A percentile compares a stretch with the other conserved stretches of the same genome.
phyloP scores from a whole-genome alignment of 1,284 basidiomycete genomes.

The Phellopilus nigrolimitatus region DNA sequence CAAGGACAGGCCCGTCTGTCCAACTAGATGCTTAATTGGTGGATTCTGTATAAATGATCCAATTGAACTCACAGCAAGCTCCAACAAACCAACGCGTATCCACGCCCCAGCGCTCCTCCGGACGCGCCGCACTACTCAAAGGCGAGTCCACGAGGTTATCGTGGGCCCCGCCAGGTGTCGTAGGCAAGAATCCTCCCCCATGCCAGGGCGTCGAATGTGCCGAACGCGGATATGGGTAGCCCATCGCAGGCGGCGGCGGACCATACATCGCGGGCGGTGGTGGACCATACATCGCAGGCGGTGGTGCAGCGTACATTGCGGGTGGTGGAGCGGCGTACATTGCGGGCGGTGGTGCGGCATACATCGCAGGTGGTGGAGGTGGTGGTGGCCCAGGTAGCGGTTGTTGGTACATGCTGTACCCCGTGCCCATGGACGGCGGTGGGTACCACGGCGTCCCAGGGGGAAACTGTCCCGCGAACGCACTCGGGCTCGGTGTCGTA shows the following conservation, averaged over 20 bases:
- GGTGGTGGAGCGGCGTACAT: neutral
- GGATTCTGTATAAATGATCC: neutral
- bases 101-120: neutral
- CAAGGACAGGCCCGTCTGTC: constrained; percentile 66
- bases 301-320: neutral
- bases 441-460: constrained; percentile 7
- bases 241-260: neutral
- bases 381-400: neutral
- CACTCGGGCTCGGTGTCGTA: neutral
- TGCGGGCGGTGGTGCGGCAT: neutral
- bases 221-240: constrained; percentile 1
- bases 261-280: neutral
- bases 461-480: neutral
- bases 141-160: neutral
- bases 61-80: constrained; percentile 8
- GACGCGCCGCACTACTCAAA: constrained; percentile 1
- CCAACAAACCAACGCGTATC: constrained; percentile 18
- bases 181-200: constrained; percentile 14
- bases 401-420: neutral
- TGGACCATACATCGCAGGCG: neutral
- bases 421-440: neutral
- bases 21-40: neutral
- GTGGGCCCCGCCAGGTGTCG: constrained; percentile 2
- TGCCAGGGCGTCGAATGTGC: constrained; percentile 13
- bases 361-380: neutral